Conservation (phyloP, 495 filamentous ascomycete genomes). For the Aspergillus incahuasiensis region DNA sequence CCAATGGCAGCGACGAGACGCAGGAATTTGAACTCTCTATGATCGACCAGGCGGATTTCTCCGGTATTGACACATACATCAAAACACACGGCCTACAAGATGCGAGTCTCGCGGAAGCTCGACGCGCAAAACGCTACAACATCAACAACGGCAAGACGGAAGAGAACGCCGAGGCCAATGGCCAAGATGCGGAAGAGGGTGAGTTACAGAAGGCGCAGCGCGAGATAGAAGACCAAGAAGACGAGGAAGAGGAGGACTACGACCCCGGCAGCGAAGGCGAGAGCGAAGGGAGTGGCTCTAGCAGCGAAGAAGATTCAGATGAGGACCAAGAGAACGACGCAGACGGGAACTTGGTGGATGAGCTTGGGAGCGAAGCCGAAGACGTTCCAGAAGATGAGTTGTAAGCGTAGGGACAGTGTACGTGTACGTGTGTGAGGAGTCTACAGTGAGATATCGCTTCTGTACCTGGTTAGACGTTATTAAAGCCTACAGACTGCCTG, state of each 20-base stretch:
- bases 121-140: slow-evolving; percentile 76
- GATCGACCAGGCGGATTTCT: slow-evolving; percentile 81
- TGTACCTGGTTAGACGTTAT: background rate
- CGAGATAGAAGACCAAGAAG: slow-evolving; percentile 59
- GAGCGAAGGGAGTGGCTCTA: slow-evolving; percentile 63
- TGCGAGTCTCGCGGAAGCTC: slow-evolving; percentile 81
- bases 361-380: slow-evolving; percentile 41
- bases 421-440: background rate
- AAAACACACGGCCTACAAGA: slow-evolving; percentile 79
- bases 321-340: slow-evolving; percentile 44
- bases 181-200: slow-evolving; percentile 39
- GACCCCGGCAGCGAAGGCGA: slow-evolving; percentile 73
- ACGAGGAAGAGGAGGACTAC: slow-evolving; percentile 88
- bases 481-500: background rate
- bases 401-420: slow-evolving; percentile 10
- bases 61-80: slow-evolving; percentile 80
- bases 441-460: background rate
- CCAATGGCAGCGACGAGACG: slow-evolving; percentile 39
- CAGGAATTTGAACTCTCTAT: slow-evolving; percentile 80
- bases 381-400: slow-evolving; percentile 29
- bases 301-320: slow-evolving; percentile 50
- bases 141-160: slow-evolving; percentile 57
- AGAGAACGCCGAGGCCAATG: slow-evolving; percentile 30
- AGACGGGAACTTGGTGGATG: slow-evolving; percentile 37
- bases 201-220: slow-evolving; percentile 66